Conservation (phyloP, 2,329 filamentous ascomycete species). For the Cladobotryum protrusum region DNA sequence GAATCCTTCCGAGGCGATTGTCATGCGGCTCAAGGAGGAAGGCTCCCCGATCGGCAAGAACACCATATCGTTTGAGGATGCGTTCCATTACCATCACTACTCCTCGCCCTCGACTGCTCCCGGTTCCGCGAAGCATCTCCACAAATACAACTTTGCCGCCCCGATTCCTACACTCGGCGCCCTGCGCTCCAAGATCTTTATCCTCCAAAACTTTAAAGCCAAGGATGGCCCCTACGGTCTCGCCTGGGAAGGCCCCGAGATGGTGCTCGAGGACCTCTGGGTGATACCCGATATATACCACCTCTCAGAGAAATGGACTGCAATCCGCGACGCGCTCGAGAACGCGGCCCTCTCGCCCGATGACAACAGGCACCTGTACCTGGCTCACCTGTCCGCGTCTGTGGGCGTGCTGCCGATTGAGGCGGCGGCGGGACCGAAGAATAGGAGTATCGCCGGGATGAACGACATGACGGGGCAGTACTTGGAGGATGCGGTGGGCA, state of each 20-base stretch:
- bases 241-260: slow-evolving; percentile 38
- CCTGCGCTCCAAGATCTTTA: slow-evolving; percentile 39
- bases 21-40: slow-evolving; percentile 47
- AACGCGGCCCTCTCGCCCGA: slow-evolving; percentile 27
- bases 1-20: slow-evolving; percentile 39
- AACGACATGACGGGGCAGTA: slow-evolving; percentile 44
- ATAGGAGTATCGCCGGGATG: slow-evolving; percentile 38
- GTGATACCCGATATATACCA: slow-evolving; percentile 36
- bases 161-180: slow-evolving; percentile 39
- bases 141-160: slow-evolving; percentile 23
- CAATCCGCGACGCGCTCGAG: slow-evolving; percentile 35
- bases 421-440: slow-evolving; percentile 41
- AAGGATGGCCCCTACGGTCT: slow-evolving; percentile 33
- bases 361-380: slow-evolving; percentile 34
- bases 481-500: slow-evolving; percentile 27
- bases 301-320: slow-evolving; percentile 42
- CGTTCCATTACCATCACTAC: slow-evolving; percentile 36
- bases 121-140: slow-evolving; percentile 32
- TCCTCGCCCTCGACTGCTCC: slow-evolving; percentile 27
- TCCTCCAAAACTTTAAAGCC: slow-evolving; percentile 42
- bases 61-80: slow-evolving; percentile 38
- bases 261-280: slow-evolving; percentile 43
- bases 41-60: slow-evolving; percentile 31
- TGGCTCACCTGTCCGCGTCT: slow-evolving; percentile 42
- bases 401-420: slow-evolving; percentile 44